These are phyloP conservation scores for Kwoniella sp. DNA, from an alignment of 768 basidiomycete genomes.

Conservation along the genomic window DNA sequence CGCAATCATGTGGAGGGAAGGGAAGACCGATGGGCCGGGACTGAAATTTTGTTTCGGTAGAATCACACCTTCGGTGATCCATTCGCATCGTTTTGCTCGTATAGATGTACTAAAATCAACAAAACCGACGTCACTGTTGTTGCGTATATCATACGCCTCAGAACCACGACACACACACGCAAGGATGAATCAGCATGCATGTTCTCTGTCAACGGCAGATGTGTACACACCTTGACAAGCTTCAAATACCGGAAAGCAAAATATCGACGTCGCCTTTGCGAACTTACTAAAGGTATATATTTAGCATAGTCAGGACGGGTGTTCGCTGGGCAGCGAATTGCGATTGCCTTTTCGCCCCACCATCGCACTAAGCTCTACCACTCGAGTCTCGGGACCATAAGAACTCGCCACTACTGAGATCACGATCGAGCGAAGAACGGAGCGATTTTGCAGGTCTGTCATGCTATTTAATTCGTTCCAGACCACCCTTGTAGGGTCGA, in stretches of 20 bases:
- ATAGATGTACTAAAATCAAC: not conserved
- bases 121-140: not conserved
- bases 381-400: too few relatives aligned
- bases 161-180: not conserved
- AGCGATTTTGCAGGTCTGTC: not conserved
- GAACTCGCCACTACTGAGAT: too few relatives aligned
- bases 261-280: not conserved
- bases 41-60: not conserved
- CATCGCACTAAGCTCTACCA: too few relatives aligned
- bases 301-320: too few relatives aligned
- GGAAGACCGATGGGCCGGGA: not conserved
- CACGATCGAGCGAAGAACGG: not conserved
- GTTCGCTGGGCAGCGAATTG: too few relatives aligned
- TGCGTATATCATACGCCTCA: not conserved
- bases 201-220: too few relatives aligned
- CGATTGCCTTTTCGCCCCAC: too few relatives aligned
- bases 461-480: slow-evolving; percentile 26
- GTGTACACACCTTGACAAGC: too few relatives aligned
- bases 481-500: slow-evolving; percentile 15
- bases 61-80: not conserved
- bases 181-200: not conserved
- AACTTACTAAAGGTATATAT: too few relatives aligned
- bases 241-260: too few relatives aligned
- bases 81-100: not conserved
- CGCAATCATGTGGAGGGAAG: not conserved